Evolutionary conservation across 2,329 filamentous ascomycete genomes (phyloP), one percentile per base, ranked within the genome.

Genomic region (Rachicladosporium sp.): DNA sequence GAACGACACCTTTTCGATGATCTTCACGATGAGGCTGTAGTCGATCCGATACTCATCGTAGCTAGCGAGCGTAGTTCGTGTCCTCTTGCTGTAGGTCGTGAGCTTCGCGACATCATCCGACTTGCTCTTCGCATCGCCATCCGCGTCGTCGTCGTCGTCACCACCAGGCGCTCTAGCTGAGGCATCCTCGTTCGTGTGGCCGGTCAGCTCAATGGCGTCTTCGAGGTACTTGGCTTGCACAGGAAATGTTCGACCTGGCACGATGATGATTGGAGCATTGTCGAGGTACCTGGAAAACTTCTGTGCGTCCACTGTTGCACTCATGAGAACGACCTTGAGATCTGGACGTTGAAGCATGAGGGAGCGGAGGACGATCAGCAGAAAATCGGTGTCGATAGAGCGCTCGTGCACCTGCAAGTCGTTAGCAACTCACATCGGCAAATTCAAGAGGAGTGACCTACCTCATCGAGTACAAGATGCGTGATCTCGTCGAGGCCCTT

Each of bases 251-350:
- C 91, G 77, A 1, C 91, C 91, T 2, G 91, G 91, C 10, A 98
- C 86, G 44, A 82, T 87, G 39, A 98, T 68, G 31, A 96, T 78
- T 0, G 89, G 89, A 1, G 89, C 89, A 4, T 79, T 78, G 40
- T 80, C 79, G 2, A 98, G 73, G 55, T 96, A 98, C 8, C 76
- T 75, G 0, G 91, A 95, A 57, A 98, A 95, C 10, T 80, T 79
- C 43, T 89, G 80, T 0, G 91, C 86, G 59, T 98, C 86, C 6
- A 98, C 86, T 1, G 91, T 98, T 8, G 91, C 91, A 49, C 89
- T 96, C 91, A 98, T 98, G 35, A 98, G 72, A 30, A 98, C 73
- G 12, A 98, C 82, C 61, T 93, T 96, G 37, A 98, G 68, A 47
- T 93, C 83, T 44, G 80, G 80, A 39, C 89, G 74, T 48, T 75